Evolutionary conservation across 2,329 filamentous ascomycete genomes (phyloP).

Genomic region (Fusarium austroafricanum): DNA sequence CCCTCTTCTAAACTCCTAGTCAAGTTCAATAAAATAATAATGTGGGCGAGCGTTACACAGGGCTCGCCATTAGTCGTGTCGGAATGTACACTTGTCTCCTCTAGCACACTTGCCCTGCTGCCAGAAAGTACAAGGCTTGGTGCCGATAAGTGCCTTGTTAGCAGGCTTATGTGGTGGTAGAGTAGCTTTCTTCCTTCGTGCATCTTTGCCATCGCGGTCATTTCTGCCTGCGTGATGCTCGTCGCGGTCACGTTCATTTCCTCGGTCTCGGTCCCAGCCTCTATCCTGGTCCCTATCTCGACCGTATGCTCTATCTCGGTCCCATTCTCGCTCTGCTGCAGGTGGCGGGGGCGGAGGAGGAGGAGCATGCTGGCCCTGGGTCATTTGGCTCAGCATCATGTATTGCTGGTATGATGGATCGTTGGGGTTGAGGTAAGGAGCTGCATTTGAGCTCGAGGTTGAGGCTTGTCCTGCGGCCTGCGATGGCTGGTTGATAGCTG

Average conservation of each 20-base stretch:
- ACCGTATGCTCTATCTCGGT: constrained; percentile 27
- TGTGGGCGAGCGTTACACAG: constrained; percentile 2
- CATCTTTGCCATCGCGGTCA: constrained; percentile 52
- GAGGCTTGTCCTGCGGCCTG: constrained; percentile 42
- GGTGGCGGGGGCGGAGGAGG: constrained; percentile 41
- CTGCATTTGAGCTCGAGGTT: constrained; percentile 32
- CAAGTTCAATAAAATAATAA: constrained; percentile 17
- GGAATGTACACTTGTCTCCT: constrained; percentile 79
- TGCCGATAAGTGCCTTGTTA: constrained; percentile 71
- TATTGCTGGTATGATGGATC: constrained; percentile 57
- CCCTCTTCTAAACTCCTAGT: constrained; percentile 18
- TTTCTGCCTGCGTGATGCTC: constrained; percentile 49
- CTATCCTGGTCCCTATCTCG: constrained; percentile 50
- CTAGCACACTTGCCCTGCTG: constrained; percentile 77
- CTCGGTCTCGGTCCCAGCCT: constrained; percentile 45
- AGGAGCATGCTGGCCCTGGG: constrained; percentile 49
- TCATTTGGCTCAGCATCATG: constrained; percentile 54
- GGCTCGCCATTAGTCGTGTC: constrained; percentile 64
- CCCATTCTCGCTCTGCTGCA: constrained; percentile 51
- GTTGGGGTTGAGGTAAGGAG: constrained; percentile 51
- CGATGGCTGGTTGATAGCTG: constrained; percentile 55
- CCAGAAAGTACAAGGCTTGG: constrained; percentile 77
- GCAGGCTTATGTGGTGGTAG: constrained; percentile 57
- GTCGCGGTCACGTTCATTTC: constrained; percentile 51
- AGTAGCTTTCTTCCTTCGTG: constrained; percentile 56